These are phyloP conservation scores for Penicillium sp. DNA, from an alignment of 2,329 filamentous ascomycete species.

Conservation along the genomic window DNA sequence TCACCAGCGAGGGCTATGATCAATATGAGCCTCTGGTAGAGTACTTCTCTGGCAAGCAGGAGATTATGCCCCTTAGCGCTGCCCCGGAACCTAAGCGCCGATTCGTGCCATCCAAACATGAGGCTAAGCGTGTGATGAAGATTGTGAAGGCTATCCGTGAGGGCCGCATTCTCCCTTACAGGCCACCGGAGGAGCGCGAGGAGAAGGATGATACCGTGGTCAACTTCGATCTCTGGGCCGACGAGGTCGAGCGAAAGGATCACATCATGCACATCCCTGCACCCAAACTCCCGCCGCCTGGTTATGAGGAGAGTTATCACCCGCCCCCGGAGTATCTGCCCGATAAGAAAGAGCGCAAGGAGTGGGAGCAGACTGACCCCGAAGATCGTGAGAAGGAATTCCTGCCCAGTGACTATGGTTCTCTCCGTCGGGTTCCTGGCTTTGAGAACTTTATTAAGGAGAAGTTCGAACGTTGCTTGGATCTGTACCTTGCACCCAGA, in stretches of 20 bases:
- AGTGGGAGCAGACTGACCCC: slow-evolving; percentile 81
- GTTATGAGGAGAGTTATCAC: slow-evolving; percentile 95
- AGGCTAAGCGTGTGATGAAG: slow-evolving; percentile 95
- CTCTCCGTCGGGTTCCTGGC: slow-evolving; percentile 86
- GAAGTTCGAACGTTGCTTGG: slow-evolving; percentile 90
- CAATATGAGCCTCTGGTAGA: slow-evolving; percentile 92
- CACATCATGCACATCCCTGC: slow-evolving; percentile 94
- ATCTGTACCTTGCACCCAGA: slow-evolving; percentile 90
- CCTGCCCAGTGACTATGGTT: slow-evolving; percentile 75
- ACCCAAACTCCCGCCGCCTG: slow-evolving; percentile 87
- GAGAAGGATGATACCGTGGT: slow-evolving; percentile 69
- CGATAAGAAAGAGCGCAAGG: slow-evolving; percentile 75
- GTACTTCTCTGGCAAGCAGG: slow-evolving; percentile 86
- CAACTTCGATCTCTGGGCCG: slow-evolving; percentile 91
- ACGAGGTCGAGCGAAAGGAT: slow-evolving; percentile 77
- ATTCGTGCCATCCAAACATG: slow-evolving; percentile 95
- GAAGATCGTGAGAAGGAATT: slow-evolving; percentile 92
- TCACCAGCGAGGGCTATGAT: slow-evolving; percentile 84
- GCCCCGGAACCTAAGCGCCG: slow-evolving; percentile 94
- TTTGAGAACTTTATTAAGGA: slow-evolving; percentile 92
- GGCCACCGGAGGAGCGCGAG: slow-evolving; percentile 70
- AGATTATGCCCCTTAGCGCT: slow-evolving; percentile 91
- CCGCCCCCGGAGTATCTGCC: slow-evolving; percentile 93
- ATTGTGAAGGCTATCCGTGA: slow-evolving; percentile 93
- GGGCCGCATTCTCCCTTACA: slow-evolving; percentile 89